Evolutionary conservation across 2,329 filamentous ascomycete genomes (phyloP), one percentile per base, ranked within the genome.

Genomic region (Aspergillus oerlinghausenensis): DNA sequence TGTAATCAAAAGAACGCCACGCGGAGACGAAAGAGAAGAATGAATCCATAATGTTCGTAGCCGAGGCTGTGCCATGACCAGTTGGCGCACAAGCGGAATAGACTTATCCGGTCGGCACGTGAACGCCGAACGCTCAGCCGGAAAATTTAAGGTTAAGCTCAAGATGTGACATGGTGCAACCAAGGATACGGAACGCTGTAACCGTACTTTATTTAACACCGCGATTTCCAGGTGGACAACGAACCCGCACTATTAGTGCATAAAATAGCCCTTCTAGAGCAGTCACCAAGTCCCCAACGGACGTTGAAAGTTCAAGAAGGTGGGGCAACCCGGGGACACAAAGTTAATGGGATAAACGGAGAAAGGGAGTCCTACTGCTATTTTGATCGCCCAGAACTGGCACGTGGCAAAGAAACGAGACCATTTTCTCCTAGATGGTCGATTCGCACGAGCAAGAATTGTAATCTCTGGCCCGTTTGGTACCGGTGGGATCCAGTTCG

Each of bases 91-190:
- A 1, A 21, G n/a, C 8, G 19, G 40, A 21, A 21, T 21, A 4
- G n/a, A 11, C 21, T 58, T 58, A 62, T 64, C 32, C 32, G 32
- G 29, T 17, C 5, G 57, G 60, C 58, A 63, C 62, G 49, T 35
- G 42, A 49, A 61, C 63, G 59, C 60, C 61, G 60, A 63, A 40
- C 40, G 26, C 43, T 35, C 32, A 35, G 32, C 11, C 32, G 52
- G 42, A 48, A 59, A 63, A 60, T 47, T 45, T 64, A 64, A 64
- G 62, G 62, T 64, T 64, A 64, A 62, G 62, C 61, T 64, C 61
- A 55, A 51, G 45, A 28, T 47, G 54, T 55, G 43, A 52, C 50
- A 23, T 45, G 47, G 25, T 48, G 43, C 47, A 50, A 42, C 52
- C 56, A 49, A 45, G 35, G 51, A 54, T 38, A 29, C 50, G 54